Conservation (phyloP, 768 basidiomycete species). For the Mycena venus region DNA sequence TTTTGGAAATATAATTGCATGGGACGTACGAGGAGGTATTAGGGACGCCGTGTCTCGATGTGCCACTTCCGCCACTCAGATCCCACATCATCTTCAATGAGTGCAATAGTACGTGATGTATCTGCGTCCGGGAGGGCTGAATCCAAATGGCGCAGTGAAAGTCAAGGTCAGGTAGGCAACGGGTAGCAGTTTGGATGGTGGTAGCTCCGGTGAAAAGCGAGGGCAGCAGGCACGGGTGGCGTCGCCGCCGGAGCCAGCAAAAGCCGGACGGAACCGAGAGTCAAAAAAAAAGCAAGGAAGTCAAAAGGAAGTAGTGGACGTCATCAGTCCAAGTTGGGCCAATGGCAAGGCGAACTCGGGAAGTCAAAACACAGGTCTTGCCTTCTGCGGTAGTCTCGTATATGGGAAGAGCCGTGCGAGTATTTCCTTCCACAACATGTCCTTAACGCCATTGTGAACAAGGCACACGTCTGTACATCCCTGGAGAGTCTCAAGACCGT, state of each 20-base stretch:
- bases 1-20: neutral
- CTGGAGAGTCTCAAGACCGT: conserved; percentile 6
- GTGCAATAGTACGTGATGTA: neutral
- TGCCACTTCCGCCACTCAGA: neutral
- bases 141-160: conserved; percentile 8
- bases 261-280: neutral
- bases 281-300: neutral
- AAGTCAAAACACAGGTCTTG: no score
- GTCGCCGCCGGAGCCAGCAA: neutral
- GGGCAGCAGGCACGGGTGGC: neutral
- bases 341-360: no score
- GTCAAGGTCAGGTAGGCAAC: conserved; percentile 3
- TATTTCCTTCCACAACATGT: neutral
- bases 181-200: conserved; percentile 1
- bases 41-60: neutral
- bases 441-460: neutral
- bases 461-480: neutral
- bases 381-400: no score
- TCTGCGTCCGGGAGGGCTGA: neutral
- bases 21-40: neutral
- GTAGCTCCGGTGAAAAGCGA: neutral
- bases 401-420: neutral
- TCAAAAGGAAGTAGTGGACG: neutral
- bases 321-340: no score
- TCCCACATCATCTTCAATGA: neutral